These are phyloP conservation scores for Globisporangium polare DNA, from an alignment of 352 stramenopile species.

Conservation along the genomic window DNA sequence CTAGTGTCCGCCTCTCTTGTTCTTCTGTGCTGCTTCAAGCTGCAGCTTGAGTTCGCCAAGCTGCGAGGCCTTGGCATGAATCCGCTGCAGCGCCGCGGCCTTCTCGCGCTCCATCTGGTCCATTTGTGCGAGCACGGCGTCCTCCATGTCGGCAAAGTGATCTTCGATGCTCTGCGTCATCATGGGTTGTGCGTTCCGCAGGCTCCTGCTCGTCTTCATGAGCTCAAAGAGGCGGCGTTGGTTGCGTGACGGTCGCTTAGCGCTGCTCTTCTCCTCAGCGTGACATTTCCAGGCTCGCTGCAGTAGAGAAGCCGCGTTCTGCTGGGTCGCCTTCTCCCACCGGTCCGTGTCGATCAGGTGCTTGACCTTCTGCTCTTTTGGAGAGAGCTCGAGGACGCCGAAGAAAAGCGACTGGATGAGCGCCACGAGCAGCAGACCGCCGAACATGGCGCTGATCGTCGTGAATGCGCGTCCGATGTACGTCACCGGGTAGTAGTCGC, in stretches of 20 bases:
- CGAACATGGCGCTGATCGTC: slow-evolving; percentile 62
- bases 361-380: slow-evolving; percentile 56
- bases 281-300: slow-evolving; percentile 36
- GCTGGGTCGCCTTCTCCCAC: slow-evolving; percentile 45
- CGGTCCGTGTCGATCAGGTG: slow-evolving; percentile 58
- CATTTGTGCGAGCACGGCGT: slow-evolving; percentile 6
- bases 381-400: slow-evolving; percentile 63
- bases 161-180: slow-evolving; percentile 10
- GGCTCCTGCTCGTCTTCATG: slow-evolving; percentile 1
- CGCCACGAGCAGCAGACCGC: slow-evolving; percentile 63
- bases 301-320: slow-evolving; percentile 39
- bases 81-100: slow-evolving; percentile 3
- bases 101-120: slow-evolving; percentile 15
- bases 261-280: not conserved
- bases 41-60: slow-evolving; percentile 6
- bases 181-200: slow-evolving; percentile 1
- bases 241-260: not conserved
- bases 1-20: not conserved
- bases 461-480: slow-evolving; percentile 56
- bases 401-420: slow-evolving; percentile 78
- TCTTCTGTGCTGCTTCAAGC: slow-evolving; percentile 5
- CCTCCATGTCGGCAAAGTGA: slow-evolving; percentile 12
- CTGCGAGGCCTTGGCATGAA: slow-evolving; percentile 9
- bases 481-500: slow-evolving; percentile 69
- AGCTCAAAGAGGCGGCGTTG: slow-evolving; percentile 6